phyloP scores from a whole-genome alignment of 2,329 filamentous ascomycete genomes.

The Hypoxylon sp. region DNA sequence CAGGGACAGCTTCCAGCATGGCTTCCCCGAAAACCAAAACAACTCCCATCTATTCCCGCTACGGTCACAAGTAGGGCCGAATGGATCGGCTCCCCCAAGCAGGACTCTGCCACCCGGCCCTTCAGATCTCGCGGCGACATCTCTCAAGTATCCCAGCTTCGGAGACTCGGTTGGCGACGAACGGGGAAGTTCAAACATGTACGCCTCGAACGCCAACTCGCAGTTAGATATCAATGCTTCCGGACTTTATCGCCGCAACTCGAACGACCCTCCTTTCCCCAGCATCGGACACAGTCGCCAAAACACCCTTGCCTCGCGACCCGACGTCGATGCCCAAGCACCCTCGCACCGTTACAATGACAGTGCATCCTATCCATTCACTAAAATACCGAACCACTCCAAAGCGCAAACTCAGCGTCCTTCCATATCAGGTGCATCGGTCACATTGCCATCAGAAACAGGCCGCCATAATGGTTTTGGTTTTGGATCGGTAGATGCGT shows the following conservation, averaged over 20 bases:
- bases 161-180: constrained; percentile 43
- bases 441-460: constrained; percentile 33
- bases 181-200: constrained; percentile 29
- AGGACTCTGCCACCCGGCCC: constrained; percentile 50
- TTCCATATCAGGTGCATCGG: constrained; percentile 35
- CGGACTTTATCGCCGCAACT: constrained; percentile 40
- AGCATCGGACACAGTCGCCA: constrained; percentile 30
- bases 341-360: constrained; percentile 33
- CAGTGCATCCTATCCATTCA: constrained; percentile 29
- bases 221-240: constrained; percentile 30
- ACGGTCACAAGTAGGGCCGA: constrained; percentile 57
- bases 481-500: constrained; percentile 45
- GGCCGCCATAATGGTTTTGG: constrained; percentile 28
- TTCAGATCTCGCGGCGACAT: constrained; percentile 56
- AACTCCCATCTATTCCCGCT: constrained; percentile 56
- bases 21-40: constrained; percentile 55
- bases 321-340: constrained; percentile 33
- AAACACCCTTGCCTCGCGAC: constrained; percentile 31
- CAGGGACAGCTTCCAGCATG: constrained; percentile 58
- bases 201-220: constrained; percentile 22
- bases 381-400: constrained; percentile 25
- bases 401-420: constrained; percentile 36
- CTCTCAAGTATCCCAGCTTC: constrained; percentile 47
- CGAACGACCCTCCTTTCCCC: constrained; percentile 37
- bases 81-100: constrained; percentile 44